A percentile compares a stretch with the other conserved stretches of the same genome.
phyloP scores from a whole-genome alignment of 345 rosid genomes.

The Hibiscus mutabilis region DNA sequence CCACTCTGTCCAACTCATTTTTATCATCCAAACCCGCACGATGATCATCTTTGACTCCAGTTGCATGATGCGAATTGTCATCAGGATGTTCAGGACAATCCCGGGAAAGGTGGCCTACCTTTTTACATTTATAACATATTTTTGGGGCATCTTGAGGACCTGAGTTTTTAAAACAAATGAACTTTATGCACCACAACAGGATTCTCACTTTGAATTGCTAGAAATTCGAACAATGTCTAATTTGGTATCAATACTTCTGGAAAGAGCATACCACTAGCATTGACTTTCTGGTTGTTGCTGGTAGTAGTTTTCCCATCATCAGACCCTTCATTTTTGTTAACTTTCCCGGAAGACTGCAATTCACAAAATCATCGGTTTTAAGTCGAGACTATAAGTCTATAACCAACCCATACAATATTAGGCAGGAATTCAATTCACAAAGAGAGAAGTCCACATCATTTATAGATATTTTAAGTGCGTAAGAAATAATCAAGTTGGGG shows the following conservation, averaged over 20 bases:
- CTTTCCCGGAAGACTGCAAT: constrained; percentile 78
- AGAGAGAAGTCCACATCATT: not conserved
- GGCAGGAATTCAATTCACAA: not conserved
- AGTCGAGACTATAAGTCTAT: too few species aligned
- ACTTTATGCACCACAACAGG: not conserved
- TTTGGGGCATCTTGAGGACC: constrained; percentile 63
- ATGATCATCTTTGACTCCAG: constrained; percentile 17
- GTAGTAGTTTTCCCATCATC: constrained; percentile 26
- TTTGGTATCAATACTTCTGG: not conserved
- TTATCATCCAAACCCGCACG: constrained; percentile 15
- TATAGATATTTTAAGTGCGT: not conserved
- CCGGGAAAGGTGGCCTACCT: constrained; percentile 74
- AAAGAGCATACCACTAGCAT: constrained; percentile 28
- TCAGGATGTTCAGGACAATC: constrained; percentile 69
- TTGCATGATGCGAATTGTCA: constrained; percentile 26
- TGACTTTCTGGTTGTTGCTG: constrained; percentile 34
- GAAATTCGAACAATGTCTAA: not conserved
- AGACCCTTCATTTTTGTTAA: constrained; percentile 44
- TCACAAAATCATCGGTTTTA: constrained; percentile 11
- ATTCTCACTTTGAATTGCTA: not conserved
- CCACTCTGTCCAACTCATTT: constrained; percentile 59
- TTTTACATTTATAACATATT: constrained; percentile 88
- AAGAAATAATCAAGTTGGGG: constrained; percentile 6
- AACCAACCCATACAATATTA: not conserved
- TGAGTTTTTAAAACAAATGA: constrained; percentile 22